Base-by-base conservation (phyloP, 305 asterid species). In the Fraxinus greggii region DNA sequence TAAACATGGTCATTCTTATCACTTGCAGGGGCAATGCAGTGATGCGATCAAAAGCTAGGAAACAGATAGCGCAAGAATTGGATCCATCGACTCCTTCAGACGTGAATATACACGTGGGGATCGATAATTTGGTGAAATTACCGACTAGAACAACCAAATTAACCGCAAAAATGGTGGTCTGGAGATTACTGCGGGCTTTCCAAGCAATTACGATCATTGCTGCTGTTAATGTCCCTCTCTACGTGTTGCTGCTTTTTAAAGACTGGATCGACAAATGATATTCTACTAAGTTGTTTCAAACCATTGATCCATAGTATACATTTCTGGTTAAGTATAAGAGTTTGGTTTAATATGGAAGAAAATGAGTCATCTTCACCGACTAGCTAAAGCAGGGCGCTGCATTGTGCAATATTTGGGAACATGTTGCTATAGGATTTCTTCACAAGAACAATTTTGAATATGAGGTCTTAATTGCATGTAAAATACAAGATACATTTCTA, bases 211-310 rank as follows among this genome's bases (percentile, higher is more conserved):
- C 82, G 24, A 79, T 88, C 45, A 79, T 93, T 85, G 98, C 97
- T 76, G 97, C 92, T 26, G 10, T 97, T 51, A 97, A 97, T 83
- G 74, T 93, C 31, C 96, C 98, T 33, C 87, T 97, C 5, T 97
- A 96, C 59, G 92, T 97, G 88, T 77, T 97, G 89, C 87, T 97
- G 86, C 84, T 97, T 21, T 93, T 94, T 92, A 97, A 92, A 84
- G 99, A 92, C 78, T 94, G 99, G 99, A 92, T 94, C 32, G 98
- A 96, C 84, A 94, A 89, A 86, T 93, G 92, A 91, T 40, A 40
- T 26, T 21, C 15, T 15, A 59, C 61, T 0, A 15, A 6, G 24
- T 69, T 32, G 35, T 59, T 15, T 36, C 35, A 3, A n/a, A 59
- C 23, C 31, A 4, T 10, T 31, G 70, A 69, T 45, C 38, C 19